Base-by-base conservation (phyloP, 495 filamentous ascomycete genomes). In the Apodospora peruviana region DNA sequence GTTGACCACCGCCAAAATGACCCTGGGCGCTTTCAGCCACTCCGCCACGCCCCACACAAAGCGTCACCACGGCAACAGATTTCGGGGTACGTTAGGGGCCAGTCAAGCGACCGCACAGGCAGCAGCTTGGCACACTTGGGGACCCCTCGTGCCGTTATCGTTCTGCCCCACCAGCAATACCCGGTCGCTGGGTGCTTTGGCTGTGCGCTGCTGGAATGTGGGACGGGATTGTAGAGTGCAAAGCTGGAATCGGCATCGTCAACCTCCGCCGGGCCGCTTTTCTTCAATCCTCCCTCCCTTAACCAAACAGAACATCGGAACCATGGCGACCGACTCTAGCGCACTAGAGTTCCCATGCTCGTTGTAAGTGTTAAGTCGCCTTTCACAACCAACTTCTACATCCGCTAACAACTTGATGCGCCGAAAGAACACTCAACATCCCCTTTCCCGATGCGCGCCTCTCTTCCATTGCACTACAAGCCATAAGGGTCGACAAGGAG, bases 401-500 rank as follows among this genome's bases (percentile, higher is more conserved):
- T 38, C 19, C 32, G 11, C 32, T n/a, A 35, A n/a, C n/a, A n/a
- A n/a, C n/a, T n/a, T n/a, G n/a, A 5, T 35, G 11, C 37, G 14
- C 37, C 14, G 18, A n/a, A n/a, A 96, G 91, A 50, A 84, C 75
- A 20, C 81, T 97, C 53, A 75, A 81, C 48, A 73, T 96, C 41
- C 93, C 94, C 27, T 83, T 98, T 56, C 93, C 91, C 19, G 87
- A 83, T 40, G 70, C 84, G 25, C 84, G 84, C 50, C 82, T 97
- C 29, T 91, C 91, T 8, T 78, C 76, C 20, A 80, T 85, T 29
- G 89, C 93, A 29, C 76, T 86, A 7, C 81, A 77, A 57, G 79
- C 89, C 23, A 72, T 98, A 36, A 73, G 81, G 46, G 93, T 98
- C 43, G 93, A 98, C 68, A 72, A 82, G 53, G 93, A 98, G 60